Evolutionary conservation across 2,329 filamentous ascomycete species (phyloP).

Genomic region (Pyrenochaeta sp.): DNA sequence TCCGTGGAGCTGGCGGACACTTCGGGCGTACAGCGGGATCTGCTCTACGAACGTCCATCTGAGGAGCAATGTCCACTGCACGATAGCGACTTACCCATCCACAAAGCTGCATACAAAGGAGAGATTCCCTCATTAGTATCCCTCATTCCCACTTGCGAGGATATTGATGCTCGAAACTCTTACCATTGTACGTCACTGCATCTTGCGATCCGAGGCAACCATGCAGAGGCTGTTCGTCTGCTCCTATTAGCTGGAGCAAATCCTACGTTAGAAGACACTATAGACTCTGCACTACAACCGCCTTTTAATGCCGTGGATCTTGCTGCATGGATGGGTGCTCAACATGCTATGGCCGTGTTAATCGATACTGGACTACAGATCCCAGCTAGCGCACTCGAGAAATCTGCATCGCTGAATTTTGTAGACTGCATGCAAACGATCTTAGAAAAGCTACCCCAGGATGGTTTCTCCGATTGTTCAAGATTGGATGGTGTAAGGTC

Average conservation of each 20-base stretch:
- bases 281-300: background rate
- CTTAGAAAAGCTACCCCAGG: background rate
- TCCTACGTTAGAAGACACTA: background rate
- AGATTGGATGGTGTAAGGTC: background rate
- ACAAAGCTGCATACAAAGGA: slow-evolving; percentile 10
- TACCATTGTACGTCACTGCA: slow-evolving; percentile 3
- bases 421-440: slow-evolving; percentile 6
- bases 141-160: background rate
- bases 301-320: slow-evolving; percentile 4
- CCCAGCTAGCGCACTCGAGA: background rate
- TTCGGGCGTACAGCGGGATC: no score
- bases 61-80: slow-evolving; percentile 5
- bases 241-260: slow-evolving; percentile 8
- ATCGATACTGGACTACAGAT: slow-evolving; percentile 2
- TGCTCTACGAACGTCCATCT: background rate
- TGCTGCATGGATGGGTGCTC: slow-evolving; percentile 5
- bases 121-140: background rate
- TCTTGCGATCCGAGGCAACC: slow-evolving; percentile 10
- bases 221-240: slow-evolving; percentile 3
- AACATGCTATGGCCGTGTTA: slow-evolving; percentile 5
- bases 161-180: slow-evolving; percentile 4
- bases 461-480: background rate
- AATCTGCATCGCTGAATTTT: slow-evolving; percentile 2
- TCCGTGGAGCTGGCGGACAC: no score
- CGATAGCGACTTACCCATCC: slow-evolving; percentile 5